Conservation (phyloP, 148 eudicot species). For the Silene conica region DNA sequence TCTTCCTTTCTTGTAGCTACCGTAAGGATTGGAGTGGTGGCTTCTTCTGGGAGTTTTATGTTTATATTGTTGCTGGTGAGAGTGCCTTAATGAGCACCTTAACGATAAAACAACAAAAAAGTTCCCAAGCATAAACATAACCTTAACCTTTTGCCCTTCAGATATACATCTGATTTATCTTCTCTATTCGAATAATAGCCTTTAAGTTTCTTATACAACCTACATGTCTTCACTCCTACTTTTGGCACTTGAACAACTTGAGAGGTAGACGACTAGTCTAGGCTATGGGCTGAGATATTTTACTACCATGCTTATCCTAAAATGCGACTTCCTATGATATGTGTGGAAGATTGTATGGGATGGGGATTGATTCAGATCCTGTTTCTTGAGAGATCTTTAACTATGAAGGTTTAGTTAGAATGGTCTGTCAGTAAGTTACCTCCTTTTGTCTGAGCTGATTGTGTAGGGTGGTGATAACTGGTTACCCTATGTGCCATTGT, state of each 20-base stretch:
- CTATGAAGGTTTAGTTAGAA: not conserved
- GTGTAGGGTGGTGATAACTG: not conserved
- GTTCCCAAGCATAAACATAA: too few relatives aligned
- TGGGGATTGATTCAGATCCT: not conserved
- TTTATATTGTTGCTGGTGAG: too few relatives aligned
- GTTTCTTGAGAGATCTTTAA: too few relatives aligned
- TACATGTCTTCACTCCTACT: not conserved
- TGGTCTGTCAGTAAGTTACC: not conserved
- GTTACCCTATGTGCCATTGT: not conserved
- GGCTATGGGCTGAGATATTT: not conserved
- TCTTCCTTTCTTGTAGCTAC: too few relatives aligned
- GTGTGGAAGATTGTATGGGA: not conserved
- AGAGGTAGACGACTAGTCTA: not conserved
- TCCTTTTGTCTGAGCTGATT: not conserved
- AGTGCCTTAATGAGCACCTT: too few relatives aligned
- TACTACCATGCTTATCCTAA: not conserved
- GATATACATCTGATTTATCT: too few relatives aligned
- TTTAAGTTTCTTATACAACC: too few relatives aligned
- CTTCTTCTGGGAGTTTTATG: too few relatives aligned
- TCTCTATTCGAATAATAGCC: too few relatives aligned
- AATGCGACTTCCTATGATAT: not conserved
- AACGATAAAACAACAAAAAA: too few relatives aligned
- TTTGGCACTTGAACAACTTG: not conserved
- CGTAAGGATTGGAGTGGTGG: too few relatives aligned
- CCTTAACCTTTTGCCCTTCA: too few relatives aligned